Evolutionary conservation across 2,329 filamentous ascomycete species (phyloP).

Genomic region (Verticillium nubilum): DNA sequence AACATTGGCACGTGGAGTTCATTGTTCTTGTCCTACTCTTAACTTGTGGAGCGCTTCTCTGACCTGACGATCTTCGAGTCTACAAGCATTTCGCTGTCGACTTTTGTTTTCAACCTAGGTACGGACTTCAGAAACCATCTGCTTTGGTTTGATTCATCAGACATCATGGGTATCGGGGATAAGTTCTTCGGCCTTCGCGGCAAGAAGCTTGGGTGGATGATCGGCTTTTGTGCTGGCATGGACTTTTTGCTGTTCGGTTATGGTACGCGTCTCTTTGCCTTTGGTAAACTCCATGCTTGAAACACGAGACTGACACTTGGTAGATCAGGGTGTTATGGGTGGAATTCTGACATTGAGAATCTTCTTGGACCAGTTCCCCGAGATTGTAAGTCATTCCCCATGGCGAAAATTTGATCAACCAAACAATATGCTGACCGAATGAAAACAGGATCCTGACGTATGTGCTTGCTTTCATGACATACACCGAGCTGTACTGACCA

Average conservation of each 20-base stretch:
- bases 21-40: neutral
- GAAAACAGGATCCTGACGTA: neutral
- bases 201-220: conserved; percentile 59
- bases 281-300: neutral
- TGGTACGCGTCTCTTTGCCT: conserved; percentile 25
- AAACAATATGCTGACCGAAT: neutral
- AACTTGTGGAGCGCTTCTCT: neutral
- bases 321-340: conserved; percentile 73
- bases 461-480: neutral
- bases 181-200: conserved; percentile 62
- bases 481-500: neutral
- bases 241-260: conserved; percentile 63
- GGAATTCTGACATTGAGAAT: conserved; percentile 64
- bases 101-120: neutral
- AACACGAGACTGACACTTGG: conserved; percentile 19
- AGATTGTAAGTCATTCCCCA: conserved; percentile 23
- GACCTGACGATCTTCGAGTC: neutral
- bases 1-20: neutral
- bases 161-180: neutral
- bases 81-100: neutral
- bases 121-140: neutral
- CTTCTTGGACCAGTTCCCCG: conserved; percentile 51
- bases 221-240: conserved; percentile 65
- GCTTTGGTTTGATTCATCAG: neutral
- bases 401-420: neutral